These are phyloP conservation scores for Polyplosphaeria fusca DNA, from an alignment of 495 filamentous ascomycete species.

Conservation along the genomic window DNA sequence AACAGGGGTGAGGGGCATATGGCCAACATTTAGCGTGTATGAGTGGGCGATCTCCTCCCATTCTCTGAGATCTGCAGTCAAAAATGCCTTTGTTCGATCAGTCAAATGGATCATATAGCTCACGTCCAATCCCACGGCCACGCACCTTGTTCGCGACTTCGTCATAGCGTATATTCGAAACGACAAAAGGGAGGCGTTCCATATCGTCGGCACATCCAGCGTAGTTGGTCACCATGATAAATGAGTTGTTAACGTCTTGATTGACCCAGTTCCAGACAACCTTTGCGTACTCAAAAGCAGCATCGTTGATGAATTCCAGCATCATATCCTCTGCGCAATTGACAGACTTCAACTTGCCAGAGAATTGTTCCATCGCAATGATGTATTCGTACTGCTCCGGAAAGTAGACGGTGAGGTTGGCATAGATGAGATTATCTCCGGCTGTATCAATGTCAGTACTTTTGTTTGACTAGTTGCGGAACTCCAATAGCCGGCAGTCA, in stretches of 20 bases:
- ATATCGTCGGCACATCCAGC: constrained; percentile 12
- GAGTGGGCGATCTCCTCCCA: constrained; percentile 28
- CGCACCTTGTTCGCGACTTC: constrained; percentile 8
- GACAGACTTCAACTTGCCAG: constrained; percentile 17
- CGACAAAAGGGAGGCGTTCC: constrained; percentile 20
- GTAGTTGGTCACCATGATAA: constrained; percentile 25
- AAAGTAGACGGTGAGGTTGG: constrained; percentile 27
- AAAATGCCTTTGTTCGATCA: too few species aligned
- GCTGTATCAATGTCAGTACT: too few species aligned
- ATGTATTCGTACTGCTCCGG: constrained; percentile 14
- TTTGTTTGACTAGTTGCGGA: too few species aligned
- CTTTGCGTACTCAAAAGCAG: constrained; percentile 15
- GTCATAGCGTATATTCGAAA: constrained; percentile 19
- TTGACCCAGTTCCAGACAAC: constrained; percentile 28
- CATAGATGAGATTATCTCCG: too few species aligned
- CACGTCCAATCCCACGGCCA: too few species aligned
- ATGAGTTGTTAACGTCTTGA: constrained; percentile 16
- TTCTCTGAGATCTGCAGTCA: constrained; percentile 7
- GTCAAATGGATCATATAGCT: too few species aligned
- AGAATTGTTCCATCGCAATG: constrained; percentile 26
- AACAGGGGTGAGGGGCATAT: constrained; percentile 12
- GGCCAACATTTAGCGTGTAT: constrained; percentile 16
- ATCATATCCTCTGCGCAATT: constrained; percentile 22
- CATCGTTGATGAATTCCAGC: constrained; percentile 26
- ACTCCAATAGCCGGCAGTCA: too few species aligned